Conservation (phyloP, 2,329 filamentous ascomycete species). For the Phialophora macrospora region DNA sequence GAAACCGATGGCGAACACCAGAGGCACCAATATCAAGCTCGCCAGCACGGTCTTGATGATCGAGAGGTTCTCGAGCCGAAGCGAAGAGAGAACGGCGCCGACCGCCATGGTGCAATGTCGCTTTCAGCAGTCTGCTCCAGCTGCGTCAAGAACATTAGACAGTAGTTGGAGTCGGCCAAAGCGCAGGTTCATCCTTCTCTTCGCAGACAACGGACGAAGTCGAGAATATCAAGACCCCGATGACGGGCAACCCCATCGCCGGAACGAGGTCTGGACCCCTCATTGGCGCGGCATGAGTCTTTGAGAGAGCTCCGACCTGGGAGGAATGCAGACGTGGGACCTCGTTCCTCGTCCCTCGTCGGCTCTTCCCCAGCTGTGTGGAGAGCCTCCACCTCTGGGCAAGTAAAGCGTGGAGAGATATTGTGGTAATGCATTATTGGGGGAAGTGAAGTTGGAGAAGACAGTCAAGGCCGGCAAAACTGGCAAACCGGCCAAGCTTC, state of each 20-base stretch:
- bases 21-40: conserved; percentile 44
- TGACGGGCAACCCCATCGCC: neutral
- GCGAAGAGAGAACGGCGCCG: conserved; percentile 4
- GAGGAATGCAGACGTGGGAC: conserved; percentile 16
- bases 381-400: conserved; percentile 12
- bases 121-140: conserved; percentile 1
- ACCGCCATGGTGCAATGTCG: conserved; percentile 12
- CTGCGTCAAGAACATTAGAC: neutral
- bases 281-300: conserved; percentile 3
- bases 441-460: conserved; percentile 6
- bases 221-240: neutral
- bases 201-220: neutral
- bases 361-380: conserved; percentile 8
- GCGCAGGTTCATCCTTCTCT: neutral
- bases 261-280: neutral
- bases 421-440: neutral
- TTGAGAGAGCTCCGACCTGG: neutral
- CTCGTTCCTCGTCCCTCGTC: too few species aligned
- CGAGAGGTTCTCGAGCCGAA: conserved; percentile 28
- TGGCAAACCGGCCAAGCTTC: neutral
- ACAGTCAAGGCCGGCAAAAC: neutral
- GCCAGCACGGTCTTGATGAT: conserved; percentile 42
- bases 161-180: neutral
- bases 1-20: conserved; percentile 26
- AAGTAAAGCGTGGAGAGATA: conserved; percentile 9